phyloP scores from a whole-genome alignment of 176 grass and related monocot genomes.

The Ensete ventricosum region DNA sequence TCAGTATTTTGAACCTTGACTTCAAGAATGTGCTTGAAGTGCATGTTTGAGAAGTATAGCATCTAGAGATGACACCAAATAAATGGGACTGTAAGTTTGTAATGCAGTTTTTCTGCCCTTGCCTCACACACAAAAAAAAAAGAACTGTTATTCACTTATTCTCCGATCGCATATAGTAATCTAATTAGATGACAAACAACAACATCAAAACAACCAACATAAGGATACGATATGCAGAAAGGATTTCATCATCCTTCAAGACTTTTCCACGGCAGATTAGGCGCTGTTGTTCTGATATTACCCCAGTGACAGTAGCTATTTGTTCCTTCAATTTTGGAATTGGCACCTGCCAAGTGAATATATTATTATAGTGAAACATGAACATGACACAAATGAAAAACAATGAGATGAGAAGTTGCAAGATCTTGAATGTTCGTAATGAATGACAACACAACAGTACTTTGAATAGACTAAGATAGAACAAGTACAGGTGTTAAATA shows the following conservation, averaged over 20 bases:
- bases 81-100: too few relatives aligned
- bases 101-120: too few relatives aligned
- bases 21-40: too few relatives aligned
- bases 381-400: background rate
- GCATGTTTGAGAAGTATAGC: too few relatives aligned
- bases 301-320: conserved; percentile 82
- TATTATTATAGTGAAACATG: background rate
- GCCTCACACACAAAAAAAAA: background rate
- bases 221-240: conserved; percentile 96
- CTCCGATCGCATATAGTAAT: background rate
- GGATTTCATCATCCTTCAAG: conserved; percentile 88
- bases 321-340: conserved; percentile 88
- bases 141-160: background rate
- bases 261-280: conserved; percentile 89
- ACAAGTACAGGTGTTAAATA: background rate
- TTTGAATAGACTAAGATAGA: background rate
- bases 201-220: background rate
- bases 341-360: conserved; percentile 54
- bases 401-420: background rate
- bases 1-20: too few relatives aligned
- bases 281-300: conserved; percentile 87
- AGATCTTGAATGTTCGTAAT: background rate
- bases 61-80: too few relatives aligned
- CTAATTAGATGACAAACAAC: background rate
- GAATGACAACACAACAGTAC: background rate